Evolutionary conservation across 257 asterid species (phyloP).

Genomic region (Leonotis leonurus): DNA sequence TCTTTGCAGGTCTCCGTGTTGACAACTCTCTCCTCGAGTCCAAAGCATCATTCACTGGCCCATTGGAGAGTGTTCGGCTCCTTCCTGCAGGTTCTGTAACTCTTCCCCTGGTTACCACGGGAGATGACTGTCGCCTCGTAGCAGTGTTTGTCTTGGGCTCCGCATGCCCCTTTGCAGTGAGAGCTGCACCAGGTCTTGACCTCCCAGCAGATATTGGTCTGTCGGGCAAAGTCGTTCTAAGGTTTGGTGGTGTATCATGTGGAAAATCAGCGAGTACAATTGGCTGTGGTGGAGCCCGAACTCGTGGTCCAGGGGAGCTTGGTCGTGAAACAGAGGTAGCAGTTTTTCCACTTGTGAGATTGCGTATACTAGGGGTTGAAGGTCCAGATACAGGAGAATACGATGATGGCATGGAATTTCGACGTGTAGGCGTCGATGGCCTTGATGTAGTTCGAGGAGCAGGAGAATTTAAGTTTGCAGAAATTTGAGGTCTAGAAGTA

Average conservation of each 20-base stretch:
- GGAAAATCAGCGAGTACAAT: constrained; percentile 75
- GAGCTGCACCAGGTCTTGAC: constrained; percentile 70
- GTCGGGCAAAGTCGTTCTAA: constrained; percentile 86
- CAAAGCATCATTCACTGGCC: constrained; percentile 35
- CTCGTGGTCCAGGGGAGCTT: constrained; percentile 85
- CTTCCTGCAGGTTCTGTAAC: constrained; percentile 60
- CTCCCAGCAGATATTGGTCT: constrained; percentile 94
- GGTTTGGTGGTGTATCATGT: constrained; percentile 88
- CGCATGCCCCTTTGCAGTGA: constrained; percentile 42
- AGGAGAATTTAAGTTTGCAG: constrained; percentile 48
- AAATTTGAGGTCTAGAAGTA: constrained; percentile 68
- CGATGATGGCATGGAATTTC: constrained; percentile 57
- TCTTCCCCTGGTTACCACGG: constrained; percentile 73
- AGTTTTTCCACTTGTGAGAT: constrained; percentile 51
- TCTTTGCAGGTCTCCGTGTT: constrained; percentile 58
- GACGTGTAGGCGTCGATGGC: constrained; percentile 95
- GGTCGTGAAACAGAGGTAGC: constrained; percentile 73
- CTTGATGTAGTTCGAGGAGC: constrained; percentile 61
- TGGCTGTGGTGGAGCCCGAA: constrained; percentile 67
- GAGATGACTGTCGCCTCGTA: constrained; percentile 71
- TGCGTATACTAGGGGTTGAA: constrained; percentile 52
- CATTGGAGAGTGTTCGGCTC: constrained; percentile 52
- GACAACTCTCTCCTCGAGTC: constrained; percentile 66
- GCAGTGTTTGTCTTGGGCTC: constrained; percentile 39
- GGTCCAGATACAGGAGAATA: constrained; percentile 47